Conservation (phyloP, 805 yeast genomes). For the Cyberlindnera maclurae region DNA sequence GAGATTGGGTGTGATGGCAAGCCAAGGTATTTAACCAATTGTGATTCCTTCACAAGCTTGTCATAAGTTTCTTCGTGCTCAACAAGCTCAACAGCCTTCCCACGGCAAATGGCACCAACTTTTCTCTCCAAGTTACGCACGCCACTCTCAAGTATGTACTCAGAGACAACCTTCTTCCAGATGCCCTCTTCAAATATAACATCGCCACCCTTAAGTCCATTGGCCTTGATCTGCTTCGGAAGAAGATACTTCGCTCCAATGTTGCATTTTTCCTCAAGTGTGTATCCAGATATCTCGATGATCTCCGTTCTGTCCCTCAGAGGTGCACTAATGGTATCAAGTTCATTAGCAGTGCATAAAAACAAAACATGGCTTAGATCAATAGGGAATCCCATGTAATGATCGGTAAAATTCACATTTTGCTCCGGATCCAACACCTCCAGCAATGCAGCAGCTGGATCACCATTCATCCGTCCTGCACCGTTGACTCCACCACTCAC, state of each 20-base stretch:
- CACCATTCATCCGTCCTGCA: conserved; percentile 56
- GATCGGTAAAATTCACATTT: conserved; percentile 69
- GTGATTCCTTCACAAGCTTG: conserved; percentile 37
- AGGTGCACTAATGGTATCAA: conserved; percentile 65
- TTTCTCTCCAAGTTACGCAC: conserved; percentile 73
- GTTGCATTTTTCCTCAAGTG: conserved; percentile 64
- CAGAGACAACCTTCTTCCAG: conserved; percentile 53
- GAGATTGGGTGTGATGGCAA: conserved; percentile 41
- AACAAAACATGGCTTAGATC: conserved; percentile 77
- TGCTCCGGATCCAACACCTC: conserved; percentile 92
- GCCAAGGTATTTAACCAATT: conserved; percentile 65
- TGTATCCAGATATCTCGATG: conserved; percentile 73
- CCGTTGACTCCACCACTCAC: conserved; percentile 45
- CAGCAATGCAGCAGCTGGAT: conserved; percentile 82
- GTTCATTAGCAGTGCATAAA: conserved; percentile 81
- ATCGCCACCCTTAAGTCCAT: conserved; percentile 47
- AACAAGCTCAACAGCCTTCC: conserved; percentile 66
- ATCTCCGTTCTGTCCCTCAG: conserved; percentile 79
- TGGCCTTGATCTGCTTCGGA: conserved; percentile 66
- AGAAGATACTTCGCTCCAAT: conserved; percentile 64
- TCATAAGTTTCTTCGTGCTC: conserved; percentile 12
- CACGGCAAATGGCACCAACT: conserved; percentile 71
- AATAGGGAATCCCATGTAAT: conserved; percentile 78
- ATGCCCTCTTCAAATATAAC: conserved; percentile 46
- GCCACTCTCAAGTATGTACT: conserved; percentile 81